Percentiles rank a stretch among this genome's conserved stretches.
Conservation (phyloP, 139 green algal species). For the Diplosphaera chodatii region DNA sequence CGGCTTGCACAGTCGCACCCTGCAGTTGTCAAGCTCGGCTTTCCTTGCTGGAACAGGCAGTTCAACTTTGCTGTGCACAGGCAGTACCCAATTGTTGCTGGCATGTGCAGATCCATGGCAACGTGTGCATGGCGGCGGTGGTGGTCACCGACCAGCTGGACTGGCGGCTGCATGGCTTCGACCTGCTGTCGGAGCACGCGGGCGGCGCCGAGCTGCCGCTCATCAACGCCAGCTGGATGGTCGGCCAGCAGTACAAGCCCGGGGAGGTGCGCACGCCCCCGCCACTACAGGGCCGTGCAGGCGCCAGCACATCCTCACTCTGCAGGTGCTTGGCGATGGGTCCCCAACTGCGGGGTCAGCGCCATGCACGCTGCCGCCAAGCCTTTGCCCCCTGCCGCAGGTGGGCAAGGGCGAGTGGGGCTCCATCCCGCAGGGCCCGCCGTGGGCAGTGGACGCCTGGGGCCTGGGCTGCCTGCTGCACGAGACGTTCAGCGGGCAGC, state of each 20-base stretch:
- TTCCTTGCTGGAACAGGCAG: too few relatives aligned
- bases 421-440: constrained; percentile 54
- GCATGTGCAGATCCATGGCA: constrained; percentile 90
- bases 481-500: constrained; percentile 50
- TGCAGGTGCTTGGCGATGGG: too few relatives aligned
- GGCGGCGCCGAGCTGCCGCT: constrained; percentile 30
- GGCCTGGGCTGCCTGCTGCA: constrained; percentile 80
- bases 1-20: too few relatives aligned
- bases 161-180: constrained; percentile 92
- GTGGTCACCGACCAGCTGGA: constrained; percentile 87
- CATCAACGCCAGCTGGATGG: constrained; percentile 46
- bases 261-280: constrained; percentile 17
- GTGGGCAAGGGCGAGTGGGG: constrained; percentile 76
- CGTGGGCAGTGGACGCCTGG: constrained; percentile 95
- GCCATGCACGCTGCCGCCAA: too few relatives aligned
- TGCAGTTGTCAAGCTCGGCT: too few relatives aligned
- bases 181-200: constrained; percentile 78
- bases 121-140: constrained; percentile 77
- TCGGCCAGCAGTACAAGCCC: constrained; percentile 81
- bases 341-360: too few relatives aligned
- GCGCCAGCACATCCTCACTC: too few relatives aligned
- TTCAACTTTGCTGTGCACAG: too few relatives aligned
- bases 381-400: constrained; percentile 39
- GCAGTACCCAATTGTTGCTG: too few relatives aligned
- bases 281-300: too few relatives aligned